phyloP scores from a whole-genome alignment of 257 asterid genomes.

The Plantago major region DNA sequence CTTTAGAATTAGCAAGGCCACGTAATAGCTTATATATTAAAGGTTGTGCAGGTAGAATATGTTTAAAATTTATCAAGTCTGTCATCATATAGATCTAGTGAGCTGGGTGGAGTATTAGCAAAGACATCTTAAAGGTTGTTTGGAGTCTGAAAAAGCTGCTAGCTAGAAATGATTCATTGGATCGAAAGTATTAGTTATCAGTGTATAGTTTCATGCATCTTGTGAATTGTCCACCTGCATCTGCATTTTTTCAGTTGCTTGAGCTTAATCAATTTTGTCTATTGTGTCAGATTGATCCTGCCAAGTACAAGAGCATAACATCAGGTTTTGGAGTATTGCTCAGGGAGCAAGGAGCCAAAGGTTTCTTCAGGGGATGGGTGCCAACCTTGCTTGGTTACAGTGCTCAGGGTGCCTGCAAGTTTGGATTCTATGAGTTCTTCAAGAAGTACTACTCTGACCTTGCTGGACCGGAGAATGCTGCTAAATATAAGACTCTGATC shows the following conservation, averaged over 20 bases:
- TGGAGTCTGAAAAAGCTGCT: not conserved
- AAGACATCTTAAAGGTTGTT: not conserved
- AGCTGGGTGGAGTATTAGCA: too few relatives aligned
- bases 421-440: constrained; percentile 59
- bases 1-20: too few relatives aligned
- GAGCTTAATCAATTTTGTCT: constrained; percentile 12
- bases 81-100: too few relatives aligned
- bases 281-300: constrained; percentile 42
- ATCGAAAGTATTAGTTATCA: not conserved
- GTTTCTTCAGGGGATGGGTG: constrained; percentile 65
- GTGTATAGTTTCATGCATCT: not conserved
- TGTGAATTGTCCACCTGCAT: too few relatives aligned
- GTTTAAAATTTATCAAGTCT: too few relatives aligned
- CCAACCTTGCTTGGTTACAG: constrained; percentile 61
- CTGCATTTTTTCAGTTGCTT: too few relatives aligned
- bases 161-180: not conserved
- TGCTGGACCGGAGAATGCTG: constrained; percentile 57
- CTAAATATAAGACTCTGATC: constrained; percentile 53
- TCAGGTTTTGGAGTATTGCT: constrained; percentile 53
- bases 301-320: constrained; percentile 52
- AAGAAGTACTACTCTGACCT: constrained; percentile 57
- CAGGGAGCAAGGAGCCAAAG: constrained; percentile 50
- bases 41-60: too few relatives aligned
- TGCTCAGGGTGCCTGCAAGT: constrained; percentile 73
- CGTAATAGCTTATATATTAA: too few relatives aligned